Percentiles rank a stretch among this genome's conserved stretches.
Conservation (phyloP, 441 rosid genomes). For the Populus trichocarpa region DNA sequence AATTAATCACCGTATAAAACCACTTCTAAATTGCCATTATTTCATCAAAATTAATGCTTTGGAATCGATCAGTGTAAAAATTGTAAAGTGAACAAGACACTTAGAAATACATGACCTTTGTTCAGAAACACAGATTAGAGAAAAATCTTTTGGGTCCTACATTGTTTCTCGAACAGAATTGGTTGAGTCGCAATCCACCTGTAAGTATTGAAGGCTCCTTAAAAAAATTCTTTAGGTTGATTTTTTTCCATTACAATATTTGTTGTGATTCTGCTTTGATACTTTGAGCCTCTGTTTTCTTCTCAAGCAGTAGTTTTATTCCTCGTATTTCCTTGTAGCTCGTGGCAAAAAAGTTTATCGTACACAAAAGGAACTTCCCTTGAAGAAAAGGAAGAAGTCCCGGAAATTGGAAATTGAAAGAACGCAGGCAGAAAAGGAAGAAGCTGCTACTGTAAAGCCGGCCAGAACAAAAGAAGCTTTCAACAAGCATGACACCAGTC, state of each 20-base stretch:
- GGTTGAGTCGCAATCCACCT: not conserved
- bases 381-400: slow-evolving; percentile 14
- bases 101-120: too few species aligned
- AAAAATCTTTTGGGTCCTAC: not conserved
- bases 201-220: not conserved
- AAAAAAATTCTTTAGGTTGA: not conserved
- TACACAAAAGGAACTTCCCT: slow-evolving; percentile 16
- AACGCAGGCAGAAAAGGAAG: not conserved
- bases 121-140: not conserved
- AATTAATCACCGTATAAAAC: not conserved
- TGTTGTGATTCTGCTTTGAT: not conserved
- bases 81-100: not conserved
- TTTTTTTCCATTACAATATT: not conserved
- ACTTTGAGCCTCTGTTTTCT: not conserved
- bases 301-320: not conserved
- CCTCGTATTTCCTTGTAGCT: not conserved
- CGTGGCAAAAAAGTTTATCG: not conserved
- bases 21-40: not conserved
- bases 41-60: not conserved
- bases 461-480: slow-evolving; percentile 4
- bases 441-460: slow-evolving; percentile 5
- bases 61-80: not conserved
- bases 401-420: not conserved
- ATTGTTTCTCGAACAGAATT: not conserved
- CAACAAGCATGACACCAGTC: not conserved